Evolutionary conservation across 2,329 filamentous ascomycete genomes (phyloP), one percentile per base, ranked within the genome.

Genomic region (Hypoxylon sp.): DNA sequence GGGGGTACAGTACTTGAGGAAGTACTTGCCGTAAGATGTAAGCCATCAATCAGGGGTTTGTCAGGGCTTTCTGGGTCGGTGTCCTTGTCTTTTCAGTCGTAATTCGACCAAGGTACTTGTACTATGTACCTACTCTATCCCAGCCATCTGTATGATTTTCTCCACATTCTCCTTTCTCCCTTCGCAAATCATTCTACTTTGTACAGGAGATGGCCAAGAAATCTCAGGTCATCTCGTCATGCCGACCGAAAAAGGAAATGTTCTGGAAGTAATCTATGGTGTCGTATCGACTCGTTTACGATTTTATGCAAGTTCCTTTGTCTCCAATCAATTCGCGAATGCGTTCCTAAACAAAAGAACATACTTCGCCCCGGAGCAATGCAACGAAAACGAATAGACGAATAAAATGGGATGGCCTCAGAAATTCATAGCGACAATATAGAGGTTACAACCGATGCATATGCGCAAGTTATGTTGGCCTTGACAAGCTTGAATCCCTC

Each of bases 361-460:
- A 19, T 16, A 19, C 25, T n/a, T n/a, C n/a, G n/a, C n/a, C n/a
- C n/a, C n/a, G n/a, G n/a, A n/a, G n/a, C n/a, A n/a, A n/a, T n/a
- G n/a, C n/a, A n/a, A n/a, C n/a, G n/a, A n/a, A n/a, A 32, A 23
- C 12, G 13, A 25, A 31, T 27, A 37, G n/a, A n/a, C n/a, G n/a
- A n/a, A n/a, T n/a, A n/a, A n/a, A n/a, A n/a, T n/a, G n/a, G n/a
- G n/a, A n/a, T n/a, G n/a, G n/a, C n/a, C n/a, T n/a, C n/a, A n/a
- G n/a, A n/a, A n/a, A n/a, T n/a, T 25, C 21, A 25, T 6, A 5
- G 21, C 21, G 21, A 48, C 29, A 20, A 27, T 43, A 47, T 17
- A 37, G 21, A 44, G 36, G 51, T 55, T 55, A 55, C 55, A 51
- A 51, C 51, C 55, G 55, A 55, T 46, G 43, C 55, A 45, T 49